Conservation (phyloP, 2,329 filamentous ascomycete genomes). For the Epichloe festucae region DNA sequence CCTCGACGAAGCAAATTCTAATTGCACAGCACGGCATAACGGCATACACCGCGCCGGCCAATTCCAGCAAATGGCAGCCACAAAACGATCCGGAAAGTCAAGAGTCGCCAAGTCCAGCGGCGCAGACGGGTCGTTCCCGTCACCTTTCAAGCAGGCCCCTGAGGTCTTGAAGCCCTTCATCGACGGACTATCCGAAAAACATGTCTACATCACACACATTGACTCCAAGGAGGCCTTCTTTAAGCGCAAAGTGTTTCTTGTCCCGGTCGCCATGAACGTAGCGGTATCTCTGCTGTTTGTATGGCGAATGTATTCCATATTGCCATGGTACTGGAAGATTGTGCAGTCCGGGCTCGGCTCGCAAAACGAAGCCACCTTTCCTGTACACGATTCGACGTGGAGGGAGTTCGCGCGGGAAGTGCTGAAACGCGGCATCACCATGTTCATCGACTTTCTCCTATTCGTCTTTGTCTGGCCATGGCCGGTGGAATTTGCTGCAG, state of each 20-base stretch:
- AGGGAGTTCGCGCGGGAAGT: conserved; percentile 43
- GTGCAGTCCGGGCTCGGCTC: conserved; percentile 52
- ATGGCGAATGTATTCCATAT: conserved; percentile 54
- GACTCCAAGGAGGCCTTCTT: conserved; percentile 56
- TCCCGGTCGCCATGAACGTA: conserved; percentile 67
- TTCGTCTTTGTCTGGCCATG: conserved; percentile 57
- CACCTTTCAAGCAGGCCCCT: conserved; percentile 59
- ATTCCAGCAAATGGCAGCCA: conserved; percentile 16
- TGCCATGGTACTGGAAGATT: conserved; percentile 61
- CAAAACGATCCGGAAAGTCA: conserved; percentile 21
- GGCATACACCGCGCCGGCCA: not conserved
- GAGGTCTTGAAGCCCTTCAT: conserved; percentile 52
- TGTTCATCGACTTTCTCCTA: conserved; percentile 63
- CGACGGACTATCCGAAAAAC: conserved; percentile 47
- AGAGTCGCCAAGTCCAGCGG: conserved; percentile 14
- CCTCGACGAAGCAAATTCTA: not conserved
- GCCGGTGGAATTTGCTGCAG: conserved; percentile 60
- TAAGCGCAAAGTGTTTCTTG: conserved; percentile 72
- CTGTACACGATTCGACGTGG: conserved; percentile 43
- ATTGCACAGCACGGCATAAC: not conserved
- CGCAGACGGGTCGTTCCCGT: conserved; percentile 29
- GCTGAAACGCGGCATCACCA: conserved; percentile 44
- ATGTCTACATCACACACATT: conserved; percentile 77
- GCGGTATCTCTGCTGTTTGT: conserved; percentile 49
- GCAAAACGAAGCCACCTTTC: conserved; percentile 52